Evolutionary conservation across 1,284 basidiomycete genomes (phyloP).

Genomic region (Pseudozyma flocculosa): DNA sequence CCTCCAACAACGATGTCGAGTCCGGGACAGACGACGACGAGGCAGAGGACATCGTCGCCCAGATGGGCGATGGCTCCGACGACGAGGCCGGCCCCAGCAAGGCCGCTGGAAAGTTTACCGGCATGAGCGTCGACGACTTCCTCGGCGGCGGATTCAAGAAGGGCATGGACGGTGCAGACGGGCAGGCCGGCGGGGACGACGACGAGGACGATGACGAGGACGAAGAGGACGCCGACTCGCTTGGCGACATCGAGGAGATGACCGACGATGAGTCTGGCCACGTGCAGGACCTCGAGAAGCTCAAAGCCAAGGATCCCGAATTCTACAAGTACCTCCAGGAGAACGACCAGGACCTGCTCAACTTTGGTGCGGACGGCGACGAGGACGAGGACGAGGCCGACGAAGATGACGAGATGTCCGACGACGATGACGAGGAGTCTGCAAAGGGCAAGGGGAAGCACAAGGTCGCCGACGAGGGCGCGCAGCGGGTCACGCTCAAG

Average conservation of each 20-base stretch:
- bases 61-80: conserved; percentile 6
- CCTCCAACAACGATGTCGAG: conserved; percentile 11
- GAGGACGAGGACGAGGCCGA: conserved; percentile 57
- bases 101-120: conserved; percentile 13
- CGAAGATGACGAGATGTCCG: conserved; percentile 15
- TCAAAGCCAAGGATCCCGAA: conserved; percentile 93
- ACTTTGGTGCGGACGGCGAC: conserved; percentile 66
- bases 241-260: conserved; percentile 47
- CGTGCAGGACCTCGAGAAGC: conserved; percentile 77
- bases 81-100: neutral
- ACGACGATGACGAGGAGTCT: conserved; percentile 12
- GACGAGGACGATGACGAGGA: conserved; percentile 43
- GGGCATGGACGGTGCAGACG: conserved; percentile 32
- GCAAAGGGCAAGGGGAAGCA: conserved; percentile 16
- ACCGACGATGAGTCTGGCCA: conserved; percentile 61
- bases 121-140: conserved; percentile 56
- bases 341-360: conserved; percentile 84
- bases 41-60: conserved; percentile 17
- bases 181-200: conserved; percentile 23
- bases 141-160: conserved; percentile 51
- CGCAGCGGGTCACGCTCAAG: conserved; percentile 68
- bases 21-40: conserved; percentile 29
- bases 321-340: conserved; percentile 98
- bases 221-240: conserved; percentile 27
- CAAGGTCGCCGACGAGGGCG: conserved; percentile 7